Evolutionary conservation across 805 yeast genomes (phyloP).

Genomic region (Sungouiozyma ichnusensis): DNA sequence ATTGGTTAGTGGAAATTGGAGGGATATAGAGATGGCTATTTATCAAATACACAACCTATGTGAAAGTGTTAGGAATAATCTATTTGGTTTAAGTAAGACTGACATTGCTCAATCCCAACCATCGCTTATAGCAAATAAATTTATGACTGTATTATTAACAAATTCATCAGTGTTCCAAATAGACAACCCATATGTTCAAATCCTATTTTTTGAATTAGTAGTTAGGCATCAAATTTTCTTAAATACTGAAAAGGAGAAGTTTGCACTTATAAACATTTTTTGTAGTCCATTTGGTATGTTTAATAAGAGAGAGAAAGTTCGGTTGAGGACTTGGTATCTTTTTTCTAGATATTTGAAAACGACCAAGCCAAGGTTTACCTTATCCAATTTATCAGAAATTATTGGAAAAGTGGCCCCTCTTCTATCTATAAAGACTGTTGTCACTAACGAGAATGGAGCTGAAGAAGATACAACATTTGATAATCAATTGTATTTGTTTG

Average conservation of each 20-base stretch:
- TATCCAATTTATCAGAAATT: conserved; percentile 41
- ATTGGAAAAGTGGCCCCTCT: conserved; percentile 53
- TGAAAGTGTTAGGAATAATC: conserved; percentile 68
- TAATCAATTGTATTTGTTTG: conserved; percentile 74
- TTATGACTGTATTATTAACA: conserved; percentile 21
- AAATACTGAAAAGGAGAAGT: conserved; percentile 32
- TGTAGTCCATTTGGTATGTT: conserved; percentile 75
- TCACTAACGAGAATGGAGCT: conserved; percentile 27
- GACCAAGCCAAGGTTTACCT: conserved; percentile 55
- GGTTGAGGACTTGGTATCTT: conserved; percentile 82
- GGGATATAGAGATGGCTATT: conserved; percentile 75
- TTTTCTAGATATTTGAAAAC: conserved; percentile 73
- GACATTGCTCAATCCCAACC: conserved; percentile 61
- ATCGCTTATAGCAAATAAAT: conserved; percentile 33
- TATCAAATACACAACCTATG: conserved; percentile 70
- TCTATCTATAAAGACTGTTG: conserved; percentile 40
- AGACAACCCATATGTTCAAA: conserved; percentile 73
- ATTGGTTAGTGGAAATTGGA: conserved; percentile 48
- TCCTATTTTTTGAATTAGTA: conserved; percentile 73
- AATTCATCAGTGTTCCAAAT: conserved; percentile 33
- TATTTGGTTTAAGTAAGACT: conserved; percentile 58
- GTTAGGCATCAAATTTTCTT: conserved; percentile 63
- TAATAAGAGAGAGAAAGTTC: conserved; percentile 60
- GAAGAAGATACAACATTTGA: conserved; percentile 56
- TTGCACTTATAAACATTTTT: conserved; percentile 65